These are phyloP conservation scores for Wallacemonas sp. DNA, from an alignment of 208 protist genomes.

Conservation along the genomic window DNA sequence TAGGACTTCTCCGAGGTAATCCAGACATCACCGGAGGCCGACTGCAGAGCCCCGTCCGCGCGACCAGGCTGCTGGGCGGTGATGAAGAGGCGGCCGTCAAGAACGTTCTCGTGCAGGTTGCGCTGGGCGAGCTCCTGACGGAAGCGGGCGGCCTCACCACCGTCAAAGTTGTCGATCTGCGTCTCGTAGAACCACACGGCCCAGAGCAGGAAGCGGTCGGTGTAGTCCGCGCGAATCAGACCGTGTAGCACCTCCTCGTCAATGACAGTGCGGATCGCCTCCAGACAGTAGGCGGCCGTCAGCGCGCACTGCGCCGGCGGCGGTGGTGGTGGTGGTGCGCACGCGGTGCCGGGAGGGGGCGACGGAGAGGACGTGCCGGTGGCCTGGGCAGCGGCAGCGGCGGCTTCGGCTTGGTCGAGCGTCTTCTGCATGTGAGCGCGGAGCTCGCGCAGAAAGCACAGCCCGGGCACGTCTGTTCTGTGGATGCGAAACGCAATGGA, in stretches of 20 bases:
- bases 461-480: slow-evolving; percentile 46
- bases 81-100: slow-evolving; percentile 38
- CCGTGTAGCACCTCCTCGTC: slow-evolving; percentile 35
- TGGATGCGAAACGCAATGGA: slow-evolving; percentile 42
- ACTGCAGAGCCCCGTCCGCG: neutral
- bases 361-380: neutral
- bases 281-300: slow-evolving; percentile 6
- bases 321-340: neutral
- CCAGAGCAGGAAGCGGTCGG: slow-evolving; percentile 50
- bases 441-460: slow-evolving; percentile 68
- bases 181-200: slow-evolving; percentile 37
- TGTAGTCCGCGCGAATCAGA: slow-evolving; percentile 26
- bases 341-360: neutral
- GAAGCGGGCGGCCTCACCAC: slow-evolving; percentile 38
- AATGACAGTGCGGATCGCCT: slow-evolving; percentile 40
- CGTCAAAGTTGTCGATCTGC: slow-evolving; percentile 31
- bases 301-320: slow-evolving; percentile 14
- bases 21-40: slow-evolving; percentile 36
- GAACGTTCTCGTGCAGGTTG: slow-evolving; percentile 37
- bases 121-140: slow-evolving; percentile 45
- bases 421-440: slow-evolving; percentile 34
- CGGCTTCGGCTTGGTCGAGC: neutral
- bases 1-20: slow-evolving; percentile 40
- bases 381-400: neutral
- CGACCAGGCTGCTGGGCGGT: slow-evolving; percentile 17